Base-by-base conservation (phyloP, 1,284 basidiomycete genomes). In the Megacollybia platyphylla region DNA sequence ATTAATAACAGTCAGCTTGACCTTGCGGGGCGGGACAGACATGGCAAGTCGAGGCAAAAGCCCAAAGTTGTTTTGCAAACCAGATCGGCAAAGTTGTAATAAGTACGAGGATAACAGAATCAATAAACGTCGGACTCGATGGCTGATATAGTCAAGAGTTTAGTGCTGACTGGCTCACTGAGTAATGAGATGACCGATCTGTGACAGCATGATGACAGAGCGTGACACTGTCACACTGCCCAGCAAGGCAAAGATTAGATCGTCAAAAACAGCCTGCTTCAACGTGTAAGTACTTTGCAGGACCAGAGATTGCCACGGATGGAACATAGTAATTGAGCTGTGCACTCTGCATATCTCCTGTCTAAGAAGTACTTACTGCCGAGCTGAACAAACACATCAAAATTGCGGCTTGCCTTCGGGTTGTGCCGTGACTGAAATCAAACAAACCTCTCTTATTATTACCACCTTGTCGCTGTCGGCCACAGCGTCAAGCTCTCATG, bases 1-100 rank as follows among this genome's bases (percentile, higher is more conserved):
- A 44, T 76, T 82, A 54, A 85, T 71, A 52, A 85, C 67, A 44
- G 76, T 74, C 45, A 85, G 58, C 59, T 76, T 79, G 46, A 85
- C 67, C 44, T 65, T 54, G 45, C 73, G 70, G 46, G 58, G 53
- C 48, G 49, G 47, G 28, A 36, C 56, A 64, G 69, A 66, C 45
- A 48, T 52, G 44, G 45, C 41, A 42, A 43, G 39, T 29, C 32
- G 46, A 38, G 42, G 41, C 34, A 41, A 28, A 24, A 5, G 20
- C 20, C 20, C 3, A 24, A 24, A 24, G 20, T 24, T 24, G 20
- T 3, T 24, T 20, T 37, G 17, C 20, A 39, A 11, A 40, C 36
- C 24, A 27, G 9, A 29, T 30, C 9, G 32, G 13, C 8, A 32
- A 38, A 24, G 36, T 15, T 20, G 41, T 39, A 44, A 41, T 7